phyloP scores from a whole-genome alignment of 2,329 filamentous ascomycete species.

The Alternaria infectoria region DNA sequence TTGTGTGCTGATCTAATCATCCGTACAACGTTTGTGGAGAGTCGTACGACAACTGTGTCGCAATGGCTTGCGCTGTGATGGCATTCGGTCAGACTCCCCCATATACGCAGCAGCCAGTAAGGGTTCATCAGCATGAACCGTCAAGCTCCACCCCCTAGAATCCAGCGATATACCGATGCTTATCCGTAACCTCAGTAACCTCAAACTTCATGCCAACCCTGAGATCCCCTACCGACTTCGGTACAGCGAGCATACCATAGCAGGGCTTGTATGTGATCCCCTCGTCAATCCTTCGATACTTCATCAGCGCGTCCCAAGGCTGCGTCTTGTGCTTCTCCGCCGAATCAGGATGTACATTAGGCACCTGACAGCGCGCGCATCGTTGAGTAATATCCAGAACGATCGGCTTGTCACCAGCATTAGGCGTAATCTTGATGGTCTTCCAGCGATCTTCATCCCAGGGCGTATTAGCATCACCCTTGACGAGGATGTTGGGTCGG shows the following conservation, averaged over 20 bases:
- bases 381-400: conserved; percentile 64
- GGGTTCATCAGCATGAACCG: background rate
- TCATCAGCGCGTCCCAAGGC: conserved; percentile 68
- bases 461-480: conserved; percentile 54
- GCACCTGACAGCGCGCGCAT: conserved; percentile 67
- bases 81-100: background rate
- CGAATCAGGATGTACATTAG: conserved; percentile 69
- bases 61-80: background rate
- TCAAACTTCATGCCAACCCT: conserved; percentile 66
- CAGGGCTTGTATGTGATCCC: conserved; percentile 69
- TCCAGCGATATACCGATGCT: conserved; percentile 61
- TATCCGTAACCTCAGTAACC: conserved; percentile 62
- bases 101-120: background rate
- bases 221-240: conserved; percentile 62
- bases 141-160: conserved; percentile 19
- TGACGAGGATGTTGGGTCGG: conserved; percentile 67
- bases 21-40: background rate
- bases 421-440: conserved; percentile 54
- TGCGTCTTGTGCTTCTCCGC: conserved; percentile 64
- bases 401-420: conserved; percentile 35
- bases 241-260: conserved; percentile 70
- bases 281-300: conserved; percentile 65
- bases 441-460: conserved; percentile 72
- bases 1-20: background rate
- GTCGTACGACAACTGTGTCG: background rate